Evolutionary conservation across 1,139 yeast species (phyloP), one percentile per base, ranked within the genome.

Genomic region (Barnettozyma hawaiiensis): DNA sequence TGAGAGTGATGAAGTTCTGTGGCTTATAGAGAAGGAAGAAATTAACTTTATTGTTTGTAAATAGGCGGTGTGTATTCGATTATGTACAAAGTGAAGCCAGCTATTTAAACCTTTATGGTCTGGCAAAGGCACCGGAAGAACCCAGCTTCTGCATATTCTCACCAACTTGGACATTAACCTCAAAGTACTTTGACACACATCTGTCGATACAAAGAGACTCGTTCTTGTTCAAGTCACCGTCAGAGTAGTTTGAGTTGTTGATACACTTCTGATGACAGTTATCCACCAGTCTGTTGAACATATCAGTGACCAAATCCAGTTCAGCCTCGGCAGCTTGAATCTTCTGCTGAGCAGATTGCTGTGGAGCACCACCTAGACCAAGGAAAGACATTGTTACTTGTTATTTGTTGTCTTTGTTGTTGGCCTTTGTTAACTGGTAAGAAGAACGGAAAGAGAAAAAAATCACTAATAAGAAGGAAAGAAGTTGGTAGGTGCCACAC

Each of bases 171-270:
- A 87, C 94, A 65, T 92, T 92, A 54, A 96, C 89, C 59, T 89
- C 97, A 58, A 94, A 94, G 69, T 92, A 92, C 68, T 92, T 92
- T 58, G 95, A 79, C 50, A 92, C 98, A 71, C 99, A 92, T 73
- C 98, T 82, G 70, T 92, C 99, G 55, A 94, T 75, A 66, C 99
- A 92, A 45, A 86, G 73, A 37, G 92, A 79, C 69, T 92, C 98
- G 59, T 75, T 81, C 71, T 86, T 87, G 68, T 75, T 76, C 52
- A 92, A 73, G 27, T 84, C 94, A 44, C 92, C 85, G 47, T 86
- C 94, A 46, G 65, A 61, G 70, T 90, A 90, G 19, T 64, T 48
- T 21, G 38, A 53, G 67, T 69, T 53, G 63, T 62, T 45, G 62
- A 92, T 85, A 70, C 99, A 92, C 70, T 92, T 92, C 58, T 71